Evolutionary conservation across 2,329 filamentous ascomycete species (phyloP), one percentile per base, ranked within the genome.

Genomic region (Cladosporium cucumerinum): DNA sequence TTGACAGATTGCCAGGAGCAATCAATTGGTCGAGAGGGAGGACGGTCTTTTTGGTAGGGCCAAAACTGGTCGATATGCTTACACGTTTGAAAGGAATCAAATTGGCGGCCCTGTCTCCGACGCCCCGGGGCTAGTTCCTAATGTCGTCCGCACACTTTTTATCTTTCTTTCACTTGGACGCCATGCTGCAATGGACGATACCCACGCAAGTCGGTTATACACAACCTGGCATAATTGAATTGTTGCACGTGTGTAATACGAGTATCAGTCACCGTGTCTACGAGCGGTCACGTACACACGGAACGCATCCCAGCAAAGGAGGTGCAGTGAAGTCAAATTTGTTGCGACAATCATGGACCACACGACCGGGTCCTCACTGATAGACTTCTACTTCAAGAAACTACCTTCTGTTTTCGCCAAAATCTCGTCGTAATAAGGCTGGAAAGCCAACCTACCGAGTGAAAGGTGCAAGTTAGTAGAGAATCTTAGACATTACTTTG

Each of bases 371-470:
- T 12, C 16, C 18, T 18, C 28, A 21, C 28, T 12, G 14, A 54
- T 25, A 1, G 30, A 11, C 23, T 36, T 6, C 54, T 57, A 79
- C 46, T 79, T 76, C 67, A 85, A 72, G 65, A 85, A 85, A 61
- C 76, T 77, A 0, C 83, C 83, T 49, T 78, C 77, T 1, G 81
- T 84, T 75, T 80, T 83, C 11, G 78, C 79, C 43, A 84, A 67
- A n/a, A 82, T 76, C 68, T 84, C 82, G 72, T 85, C 83, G 69
- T 83, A 85, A 67, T 85, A 84, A 12, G 79, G 78, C 69, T 85
- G 82, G 64, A 84, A 84, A 3, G 80, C 80, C 25, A 84, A 72
- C 36, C 36, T 43, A n/a, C 81, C 81, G 6, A 43, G 18, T n/a
- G 36, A n/a, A n/a, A n/a, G 18, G 18, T 43, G 18, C 18, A n/a